Evolutionary conservation across 306 rosid genomes (phyloP), one percentile per base, ranked within the genome.

Genomic region (Quercus robur): DNA sequence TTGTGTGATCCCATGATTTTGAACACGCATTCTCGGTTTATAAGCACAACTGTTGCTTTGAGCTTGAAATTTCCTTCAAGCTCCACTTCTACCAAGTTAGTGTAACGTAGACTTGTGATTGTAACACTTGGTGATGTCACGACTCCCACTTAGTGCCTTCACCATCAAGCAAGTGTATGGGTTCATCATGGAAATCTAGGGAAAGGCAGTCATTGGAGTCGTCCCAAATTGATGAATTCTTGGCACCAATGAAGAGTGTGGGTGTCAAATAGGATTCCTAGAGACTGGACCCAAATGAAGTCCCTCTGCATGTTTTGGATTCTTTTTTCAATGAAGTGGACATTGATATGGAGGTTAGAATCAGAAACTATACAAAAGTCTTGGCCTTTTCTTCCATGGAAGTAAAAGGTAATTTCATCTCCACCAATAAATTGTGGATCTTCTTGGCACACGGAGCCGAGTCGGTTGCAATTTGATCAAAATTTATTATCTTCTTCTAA

Each of bases 271-370:
- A 72, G 87, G 61, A 84, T 66, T 23, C 87, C 84, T 4, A 84
- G 73, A 70, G 84, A 84, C 10, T 80, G 71, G 21, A 80, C 81
- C 81, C 84, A 91, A 21, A 91, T 89, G 89, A 91, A 91, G 89
- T 89, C 97, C n/a, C 92, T 88, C 33, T 56, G 61, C 81, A 71
- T 67, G 33, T 61, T 75, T 30, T 78, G 26, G 56, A 72, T 30
- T 68, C 76, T 75, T 73, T 46, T 84, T 2, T 81, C 84, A 62
- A 75, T 63, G 78, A 80, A 84, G 21, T 56, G 83, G 56, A 62
- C 81, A 68, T 79, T 83, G 86, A 79, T 83, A 77, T 83, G 86
- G 71, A 83, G 74, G 57, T 79, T 83, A 17, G 80, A 35, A 21
- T 83, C 83, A 4, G 86, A 78, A 23, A 79, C 75, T 2, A 83